A percentile compares a stretch with the other conserved stretches of the same genome.
phyloP scores from a whole-genome alignment of 148 eudicot genomes.

The Nyssa sinensis region DNA sequence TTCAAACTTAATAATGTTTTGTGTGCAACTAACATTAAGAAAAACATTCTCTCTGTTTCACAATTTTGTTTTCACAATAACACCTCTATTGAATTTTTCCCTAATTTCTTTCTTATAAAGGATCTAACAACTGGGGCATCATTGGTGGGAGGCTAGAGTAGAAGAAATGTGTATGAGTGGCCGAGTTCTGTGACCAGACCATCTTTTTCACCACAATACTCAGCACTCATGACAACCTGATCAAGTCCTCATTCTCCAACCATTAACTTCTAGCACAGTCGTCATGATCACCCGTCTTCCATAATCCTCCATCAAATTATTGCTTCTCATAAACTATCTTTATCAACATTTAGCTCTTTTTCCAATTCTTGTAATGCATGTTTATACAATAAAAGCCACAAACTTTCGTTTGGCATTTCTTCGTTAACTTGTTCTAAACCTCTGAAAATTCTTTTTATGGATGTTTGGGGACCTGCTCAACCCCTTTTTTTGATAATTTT shows the following conservation, averaged over 20 bases:
- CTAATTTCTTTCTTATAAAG: not conserved
- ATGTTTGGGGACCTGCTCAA: conserved; percentile 10
- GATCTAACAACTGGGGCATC: not conserved
- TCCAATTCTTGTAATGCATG: not conserved
- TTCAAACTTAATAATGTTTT: too few relatives aligned
- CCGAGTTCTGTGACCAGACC: not conserved
- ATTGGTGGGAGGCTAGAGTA: not conserved
- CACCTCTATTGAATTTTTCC: not conserved
- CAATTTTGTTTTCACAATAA: not conserved
- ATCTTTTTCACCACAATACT: not conserved
- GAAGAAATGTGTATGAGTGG: not conserved
- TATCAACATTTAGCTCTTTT: not conserved
- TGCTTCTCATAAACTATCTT: not conserved
- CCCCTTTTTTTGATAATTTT: not conserved
- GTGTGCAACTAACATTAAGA: too few relatives aligned
- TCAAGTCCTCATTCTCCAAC: not conserved
- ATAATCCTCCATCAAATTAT: not conserved
- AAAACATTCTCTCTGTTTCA: too few relatives aligned
- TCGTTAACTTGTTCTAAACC: not conserved
- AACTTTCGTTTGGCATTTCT: not conserved
- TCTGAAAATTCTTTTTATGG: not conserved
- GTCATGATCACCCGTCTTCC: not conserved
- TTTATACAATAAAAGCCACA: not conserved
- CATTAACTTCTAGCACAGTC: not conserved
- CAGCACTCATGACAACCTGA: too few relatives aligned